A percentile compares a stretch with the other conserved stretches of the same genome.
phyloP scores from a whole-genome alignment of 768 basidiomycete species.

The Leccinum subtestaceum region DNA sequence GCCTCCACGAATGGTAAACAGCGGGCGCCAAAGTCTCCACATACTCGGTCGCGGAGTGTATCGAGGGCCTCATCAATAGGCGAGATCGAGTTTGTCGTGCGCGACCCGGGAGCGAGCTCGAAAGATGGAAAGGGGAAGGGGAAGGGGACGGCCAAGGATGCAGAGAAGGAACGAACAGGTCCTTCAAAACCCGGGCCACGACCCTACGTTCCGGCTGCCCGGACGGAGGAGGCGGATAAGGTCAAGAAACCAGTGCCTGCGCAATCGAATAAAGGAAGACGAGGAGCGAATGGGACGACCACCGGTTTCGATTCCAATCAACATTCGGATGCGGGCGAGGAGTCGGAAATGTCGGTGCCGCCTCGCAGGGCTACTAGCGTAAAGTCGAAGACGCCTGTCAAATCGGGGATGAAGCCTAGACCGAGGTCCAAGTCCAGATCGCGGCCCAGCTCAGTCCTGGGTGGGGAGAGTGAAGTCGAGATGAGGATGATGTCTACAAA shows the following conservation, averaged over 20 bases:
- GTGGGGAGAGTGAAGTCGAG: conserved; percentile 3
- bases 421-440: conserved; percentile 14
- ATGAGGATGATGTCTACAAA: background rate
- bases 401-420: conserved; percentile 28
- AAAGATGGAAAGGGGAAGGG: background rate
- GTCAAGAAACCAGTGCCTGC: background rate
- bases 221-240: background rate
- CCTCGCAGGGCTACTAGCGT: conserved; percentile 6
- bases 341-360: conserved; percentile 8
- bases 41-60: background rate
- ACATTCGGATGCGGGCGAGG: background rate
- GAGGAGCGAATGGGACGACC: background rate
- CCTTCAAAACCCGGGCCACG: background rate
- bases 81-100: background rate
- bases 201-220: background rate
- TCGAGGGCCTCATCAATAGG: conserved; percentile 4
- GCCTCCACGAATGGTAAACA: background rate
- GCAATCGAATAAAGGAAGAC: background rate
- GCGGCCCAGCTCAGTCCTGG: background rate
- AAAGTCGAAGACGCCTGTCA: conserved; percentile 20
- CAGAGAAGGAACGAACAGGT: background rate
- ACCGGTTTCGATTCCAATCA: conserved; percentile 2
- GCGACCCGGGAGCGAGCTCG: background rate
- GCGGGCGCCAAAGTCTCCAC: background rate
- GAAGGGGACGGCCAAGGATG: background rate